Evolutionary conservation across 306 rosid genomes (phyloP), one percentile per base, ranked within the genome.

Genomic region (Abrus precatorius): DNA sequence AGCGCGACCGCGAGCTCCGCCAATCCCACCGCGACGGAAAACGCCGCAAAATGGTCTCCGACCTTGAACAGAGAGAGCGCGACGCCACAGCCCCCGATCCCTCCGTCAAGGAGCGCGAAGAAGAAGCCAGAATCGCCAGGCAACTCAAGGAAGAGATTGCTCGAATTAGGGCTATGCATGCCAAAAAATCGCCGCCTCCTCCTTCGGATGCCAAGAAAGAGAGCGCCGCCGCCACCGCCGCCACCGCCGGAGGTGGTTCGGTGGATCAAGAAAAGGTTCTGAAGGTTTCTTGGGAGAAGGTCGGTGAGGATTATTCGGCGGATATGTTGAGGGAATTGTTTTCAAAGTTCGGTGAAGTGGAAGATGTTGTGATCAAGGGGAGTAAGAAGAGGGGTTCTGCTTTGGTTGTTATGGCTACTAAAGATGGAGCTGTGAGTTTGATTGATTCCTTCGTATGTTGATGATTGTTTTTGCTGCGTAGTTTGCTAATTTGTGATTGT

Each of bases 231-330:
- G 81, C 44, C 20, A 68, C 53, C 69, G 74, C 7, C 0, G 68
- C 3, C 0, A 79, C 44, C 20, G 71, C 13, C 72, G 74, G 12
- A 0, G 68, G 5, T 1, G 79, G 73, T 20, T 20, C 9, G 79
- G 74, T 29, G 85, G 88, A 95, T 82, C 90, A 88, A 78, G 94
- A 82, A 78, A 93, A 79, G 85, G 84, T 89, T 79, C 89, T 95
- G 80, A 95, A 93, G 82, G 98, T 93, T 79, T 89, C 98, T 3
- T 95, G 99, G 99, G 97, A 88, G 80, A 95, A 87, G 77, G 69
- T 72, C 43, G 99, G 97, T 54, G 96, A 92, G 74, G 97, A 78
- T 71, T 95, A 93, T 73, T 78, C 97, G 0, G 96, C 97, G 1
- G 90, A 91, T 83, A 83, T 83, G 69, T 82, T 95, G 87, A 87